Base-by-base conservation (phyloP, 345 rosid genomes). In the Leavenworthia alabamica region DNA sequence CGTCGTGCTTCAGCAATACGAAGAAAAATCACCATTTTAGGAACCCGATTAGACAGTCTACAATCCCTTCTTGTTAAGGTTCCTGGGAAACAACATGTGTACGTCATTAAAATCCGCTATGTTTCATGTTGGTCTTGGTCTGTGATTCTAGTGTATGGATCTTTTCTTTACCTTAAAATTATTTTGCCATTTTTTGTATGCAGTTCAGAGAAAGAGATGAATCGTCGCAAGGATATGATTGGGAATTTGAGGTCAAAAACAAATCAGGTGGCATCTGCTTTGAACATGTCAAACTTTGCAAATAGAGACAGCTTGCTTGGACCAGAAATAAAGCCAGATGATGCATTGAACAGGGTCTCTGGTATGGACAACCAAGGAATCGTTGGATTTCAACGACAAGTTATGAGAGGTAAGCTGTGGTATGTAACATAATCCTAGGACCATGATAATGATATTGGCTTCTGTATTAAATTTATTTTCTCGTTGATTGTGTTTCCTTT, bases 151-250 rank as follows among this genome's bases (percentile, higher is more conserved):
- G 15, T 36, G 15, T 11, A 12, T 36, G 7, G 41, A n/a, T 36
- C 15, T 36, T 36, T 3, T 12, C n/a, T 4, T 35, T 35, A 35
- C 12, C 14, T 35, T 6, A 35, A 12, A 12, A 35, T 12, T 35
- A 35, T 4, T 37, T 37, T 37, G 16, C 8, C 8, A 5, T 37
- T 37, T 36, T 36, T 6, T n/a, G 13, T 37, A 5, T 2, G 7
- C 86, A 94, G 97, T 49, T 81, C 96, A 7, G 99, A 86, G 62
- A 94, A 86, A 77, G 99, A 94, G 85, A 83, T 89, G 84, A 94
- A 94, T 78, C 97, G 99, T 46, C 96, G 97, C 51, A 90, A 71
- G 78, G 99, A 90, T 74, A 81, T 83, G n/a, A n/a, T n/a, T n/a
- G n/a, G n/a, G n/a, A n/a, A n/a, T n/a, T n/a, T n/a, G n/a, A n/a